phyloP scores from a whole-genome alignment of 176 grass and related monocot species.

The Triticum timopheevii region DNA sequence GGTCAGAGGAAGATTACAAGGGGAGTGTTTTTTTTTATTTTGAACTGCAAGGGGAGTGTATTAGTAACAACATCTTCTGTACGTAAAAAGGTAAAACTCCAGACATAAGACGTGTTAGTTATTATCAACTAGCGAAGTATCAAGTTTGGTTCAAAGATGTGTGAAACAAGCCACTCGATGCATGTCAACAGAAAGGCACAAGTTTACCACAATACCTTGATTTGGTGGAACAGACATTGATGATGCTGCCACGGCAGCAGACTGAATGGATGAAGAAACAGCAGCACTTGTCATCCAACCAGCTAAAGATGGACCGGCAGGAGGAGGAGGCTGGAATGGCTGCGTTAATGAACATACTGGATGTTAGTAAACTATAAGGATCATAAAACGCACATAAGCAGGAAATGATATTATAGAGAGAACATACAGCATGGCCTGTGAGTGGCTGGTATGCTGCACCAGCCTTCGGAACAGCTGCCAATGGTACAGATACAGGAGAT shows the following conservation, averaged over 20 bases:
- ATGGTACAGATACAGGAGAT: conserved; percentile 77
- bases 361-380: conserved; percentile 33
- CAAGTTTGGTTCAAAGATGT: conserved; percentile 16
- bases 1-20: not conserved
- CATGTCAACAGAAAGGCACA: not conserved
- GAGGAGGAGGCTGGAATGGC: conserved; percentile 75
- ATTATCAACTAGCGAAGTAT: conserved; percentile 1
- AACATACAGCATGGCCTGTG: conserved; percentile 64
- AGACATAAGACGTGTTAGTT: not conserved
- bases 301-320: conserved; percentile 79
- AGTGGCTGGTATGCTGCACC: conserved; percentile 68
- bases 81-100: not conserved
- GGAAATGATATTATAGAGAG: conserved; percentile 6
- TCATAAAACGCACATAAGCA: conserved; percentile 14
- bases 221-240: conserved; percentile 75
- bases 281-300: conserved; percentile 84
- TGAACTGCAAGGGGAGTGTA: not conserved
- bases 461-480: conserved; percentile 82
- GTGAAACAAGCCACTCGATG: conserved; percentile 17
- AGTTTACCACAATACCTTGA: conserved; percentile 55
- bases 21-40: not conserved
- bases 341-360: conserved; percentile 28
- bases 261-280: conserved; percentile 78
- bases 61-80: not conserved
- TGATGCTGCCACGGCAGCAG: conserved; percentile 71